Conservation (phyloP, 202 grass and related monocot species). For the Eragrostis tef region DNA sequence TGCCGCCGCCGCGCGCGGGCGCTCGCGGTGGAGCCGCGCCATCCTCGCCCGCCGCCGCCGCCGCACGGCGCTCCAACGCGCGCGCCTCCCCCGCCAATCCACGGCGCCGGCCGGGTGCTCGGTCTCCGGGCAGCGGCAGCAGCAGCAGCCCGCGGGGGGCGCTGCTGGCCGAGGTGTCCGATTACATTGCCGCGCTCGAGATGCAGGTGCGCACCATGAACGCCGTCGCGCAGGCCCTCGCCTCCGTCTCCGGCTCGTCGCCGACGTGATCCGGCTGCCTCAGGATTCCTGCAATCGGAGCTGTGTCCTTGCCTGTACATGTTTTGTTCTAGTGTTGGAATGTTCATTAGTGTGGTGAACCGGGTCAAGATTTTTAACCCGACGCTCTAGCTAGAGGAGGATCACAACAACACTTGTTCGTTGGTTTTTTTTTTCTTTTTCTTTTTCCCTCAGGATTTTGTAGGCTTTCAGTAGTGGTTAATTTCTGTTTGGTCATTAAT, state of each 20-base stretch:
- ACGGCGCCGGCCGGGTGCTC: not conserved
- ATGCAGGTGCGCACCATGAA: conserved; percentile 91
- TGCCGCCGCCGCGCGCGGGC: conserved; percentile 64
- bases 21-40: conserved; percentile 75
- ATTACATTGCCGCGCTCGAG: conserved; percentile 86
- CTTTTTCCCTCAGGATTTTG: not conserved
- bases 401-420: not conserved
- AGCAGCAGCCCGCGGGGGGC: conserved; percentile 32
- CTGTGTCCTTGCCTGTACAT: conserved; percentile 29
- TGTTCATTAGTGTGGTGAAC: not conserved
- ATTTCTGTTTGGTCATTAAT: not conserved
- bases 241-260: not conserved
- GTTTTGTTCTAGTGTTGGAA: not conserved
- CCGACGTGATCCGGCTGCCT: conserved; percentile 20
- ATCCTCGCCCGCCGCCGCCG: conserved; percentile 55
- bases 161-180: conserved; percentile 72
- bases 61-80: conserved; percentile 6
- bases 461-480: not conserved
- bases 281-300: not conserved
- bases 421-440: not conserved
- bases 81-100: not conserved
- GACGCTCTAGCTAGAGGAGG: not conserved
- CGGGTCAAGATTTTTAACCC: not conserved
- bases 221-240: conserved; percentile 61
- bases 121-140: not conserved